These are phyloP conservation scores for Penicillium canariense DNA, from an alignment of 495 filamentous ascomycete genomes.

Conservation along the genomic window DNA sequence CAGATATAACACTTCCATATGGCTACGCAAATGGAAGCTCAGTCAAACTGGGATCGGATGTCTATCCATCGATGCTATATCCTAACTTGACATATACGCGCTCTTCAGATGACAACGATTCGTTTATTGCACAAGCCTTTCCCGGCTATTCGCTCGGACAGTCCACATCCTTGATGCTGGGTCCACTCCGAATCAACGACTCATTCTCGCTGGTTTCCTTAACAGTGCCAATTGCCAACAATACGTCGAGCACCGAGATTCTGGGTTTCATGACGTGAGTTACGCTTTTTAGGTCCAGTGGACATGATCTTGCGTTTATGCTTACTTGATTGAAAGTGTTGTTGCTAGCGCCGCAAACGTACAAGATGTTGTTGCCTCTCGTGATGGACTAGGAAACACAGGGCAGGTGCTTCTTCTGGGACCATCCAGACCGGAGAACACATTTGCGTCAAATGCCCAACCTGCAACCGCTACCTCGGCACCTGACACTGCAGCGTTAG, in stretches of 20 bases:
- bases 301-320: not conserved
- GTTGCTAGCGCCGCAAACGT: constrained; percentile 62
- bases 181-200: constrained; percentile 65
- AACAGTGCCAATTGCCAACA: constrained; percentile 70
- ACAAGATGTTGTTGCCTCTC: constrained; percentile 53
- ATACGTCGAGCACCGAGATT: constrained; percentile 53
- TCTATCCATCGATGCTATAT: constrained; percentile 67
- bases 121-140: constrained; percentile 34
- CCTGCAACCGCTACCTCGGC: constrained; percentile 21
- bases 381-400: constrained; percentile 65
- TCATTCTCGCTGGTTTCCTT: constrained; percentile 76
- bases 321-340: constrained; percentile 46
- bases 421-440: constrained; percentile 61
- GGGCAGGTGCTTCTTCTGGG: constrained; percentile 68
- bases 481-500: constrained; percentile 15
- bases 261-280: constrained; percentile 64
- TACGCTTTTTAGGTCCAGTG: not conserved
- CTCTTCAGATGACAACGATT: constrained; percentile 33
- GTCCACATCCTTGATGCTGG: constrained; percentile 58
- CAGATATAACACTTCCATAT: constrained; percentile 56
- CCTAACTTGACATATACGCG: constrained; percentile 67
- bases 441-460: constrained; percentile 45
- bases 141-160: constrained; percentile 50
- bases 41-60: constrained; percentile 59
- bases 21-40: constrained; percentile 52